These are phyloP conservation scores for Malbranchea cinnamomea DNA, from an alignment of 2,329 filamentous ascomycete genomes.

Conservation along the genomic window DNA sequence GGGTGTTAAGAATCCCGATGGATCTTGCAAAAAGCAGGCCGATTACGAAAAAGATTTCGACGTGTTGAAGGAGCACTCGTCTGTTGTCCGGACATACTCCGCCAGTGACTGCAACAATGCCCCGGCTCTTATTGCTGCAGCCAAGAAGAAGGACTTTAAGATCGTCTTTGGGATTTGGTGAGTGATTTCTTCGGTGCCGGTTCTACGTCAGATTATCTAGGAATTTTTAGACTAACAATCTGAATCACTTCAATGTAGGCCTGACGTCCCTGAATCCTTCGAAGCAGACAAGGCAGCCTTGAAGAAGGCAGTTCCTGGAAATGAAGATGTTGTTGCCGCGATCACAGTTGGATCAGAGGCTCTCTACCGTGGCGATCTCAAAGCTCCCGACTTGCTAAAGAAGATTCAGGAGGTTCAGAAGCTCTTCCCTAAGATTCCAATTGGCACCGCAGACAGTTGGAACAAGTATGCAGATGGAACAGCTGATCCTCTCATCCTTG, in stretches of 20 bases:
- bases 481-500: conserved; percentile 46
- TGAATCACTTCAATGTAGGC: conserved; percentile 26
- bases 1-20: conserved; percentile 47
- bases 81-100: conserved; percentile 51
- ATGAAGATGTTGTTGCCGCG: conserved; percentile 47
- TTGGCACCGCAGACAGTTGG: conserved; percentile 59
- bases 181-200: conserved; percentile 11
- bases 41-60: conserved; percentile 55
- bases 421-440: conserved; percentile 38
- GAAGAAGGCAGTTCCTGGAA: conserved; percentile 26
- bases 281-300: conserved; percentile 45
- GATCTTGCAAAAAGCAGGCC: conserved; percentile 43
- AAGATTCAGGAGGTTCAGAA: conserved; percentile 49
- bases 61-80: conserved; percentile 38
- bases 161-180: conserved; percentile 59
- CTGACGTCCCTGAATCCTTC: conserved; percentile 49
- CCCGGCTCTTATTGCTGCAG: conserved; percentile 48
- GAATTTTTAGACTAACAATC: conserved; percentile 2
- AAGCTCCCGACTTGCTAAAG: conserved; percentile 41
- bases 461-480: conserved; percentile 57
- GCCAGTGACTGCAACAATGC: conserved; percentile 52
- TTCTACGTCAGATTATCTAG: conserved; percentile 3
- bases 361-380: conserved; percentile 54
- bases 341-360: conserved; percentile 58
- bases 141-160: conserved; percentile 48